phyloP scores from a whole-genome alignment of 805 yeast species.

The Schwanniomyces occidentalis region DNA sequence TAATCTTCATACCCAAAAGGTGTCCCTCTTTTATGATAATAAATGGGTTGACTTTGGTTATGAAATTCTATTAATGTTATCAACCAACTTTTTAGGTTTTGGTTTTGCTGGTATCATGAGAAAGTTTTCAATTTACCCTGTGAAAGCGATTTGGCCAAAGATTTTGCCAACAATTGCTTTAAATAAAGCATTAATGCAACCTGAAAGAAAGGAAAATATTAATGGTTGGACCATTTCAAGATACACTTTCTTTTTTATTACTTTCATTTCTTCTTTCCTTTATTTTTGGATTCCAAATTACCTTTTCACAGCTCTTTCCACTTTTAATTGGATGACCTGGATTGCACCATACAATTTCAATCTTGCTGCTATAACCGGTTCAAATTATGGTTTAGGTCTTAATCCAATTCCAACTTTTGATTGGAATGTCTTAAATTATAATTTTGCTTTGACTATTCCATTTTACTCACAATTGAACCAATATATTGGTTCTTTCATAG shows the following conservation, averaged over 20 bases:
- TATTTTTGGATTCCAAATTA: slow-evolving; percentile 50
- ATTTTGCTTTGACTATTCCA: slow-evolving; percentile 47
- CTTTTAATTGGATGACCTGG: slow-evolving; percentile 61
- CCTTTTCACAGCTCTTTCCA: slow-evolving; percentile 40
- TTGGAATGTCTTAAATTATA: slow-evolving; percentile 42
- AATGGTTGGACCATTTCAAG: slow-evolving; percentile 32
- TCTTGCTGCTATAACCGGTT: slow-evolving; percentile 52
- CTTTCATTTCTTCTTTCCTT: slow-evolving; percentile 28
- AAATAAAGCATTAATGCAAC: slow-evolving; percentile 38
- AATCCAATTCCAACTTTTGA: slow-evolving; percentile 58
- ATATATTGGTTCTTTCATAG: slow-evolving; percentile 18
- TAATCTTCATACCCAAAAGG: slow-evolving; percentile 6
- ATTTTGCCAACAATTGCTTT: slow-evolving; percentile 30
- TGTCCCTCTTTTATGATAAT: slow-evolving; percentile 3
- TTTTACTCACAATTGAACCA: slow-evolving; percentile 24
- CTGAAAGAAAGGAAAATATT: slow-evolving; percentile 26
- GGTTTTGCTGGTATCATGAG: slow-evolving; percentile 33
- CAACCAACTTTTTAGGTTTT: slow-evolving; percentile 29
- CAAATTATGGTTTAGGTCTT: slow-evolving; percentile 46
- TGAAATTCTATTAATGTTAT: slow-evolving; percentile 23
- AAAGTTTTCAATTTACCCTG: slow-evolving; percentile 28
- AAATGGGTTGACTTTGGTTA: slow-evolving; percentile 14
- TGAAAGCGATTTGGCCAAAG: slow-evolving; percentile 28
- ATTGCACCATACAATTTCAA: slow-evolving; percentile 51
- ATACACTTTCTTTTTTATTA: slow-evolving; percentile 30